Evolutionary conservation across 192 early-diverging fungal genomes (phyloP).

Genomic region (Gryganskiella cystojenkinii): DNA sequence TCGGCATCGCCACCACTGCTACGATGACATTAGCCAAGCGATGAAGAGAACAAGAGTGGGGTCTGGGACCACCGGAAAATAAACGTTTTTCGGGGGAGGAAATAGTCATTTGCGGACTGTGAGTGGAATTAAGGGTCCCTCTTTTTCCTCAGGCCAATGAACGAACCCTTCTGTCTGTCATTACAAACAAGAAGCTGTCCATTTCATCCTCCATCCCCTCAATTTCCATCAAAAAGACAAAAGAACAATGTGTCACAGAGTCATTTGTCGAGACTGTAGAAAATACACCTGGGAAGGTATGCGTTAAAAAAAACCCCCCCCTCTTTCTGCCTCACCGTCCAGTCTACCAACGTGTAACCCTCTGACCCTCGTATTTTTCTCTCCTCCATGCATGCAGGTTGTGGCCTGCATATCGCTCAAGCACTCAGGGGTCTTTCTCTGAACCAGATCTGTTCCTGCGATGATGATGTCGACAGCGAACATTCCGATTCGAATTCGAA

Average conservation of each 20-base stretch:
- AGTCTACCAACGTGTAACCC: background rate
- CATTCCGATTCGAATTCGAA: background rate
- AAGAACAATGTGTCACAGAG: constrained; percentile 37
- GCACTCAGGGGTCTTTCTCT: constrained; percentile 40
- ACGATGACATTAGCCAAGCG: too few species aligned
- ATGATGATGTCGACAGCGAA: constrained; percentile 23
- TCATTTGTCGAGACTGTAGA: constrained; percentile 33
- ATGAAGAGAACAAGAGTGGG: too few species aligned
- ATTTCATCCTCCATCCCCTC: background rate
- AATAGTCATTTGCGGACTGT: constrained; percentile 25
- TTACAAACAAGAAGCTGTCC: background rate
- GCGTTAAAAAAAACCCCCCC: too few species aligned
- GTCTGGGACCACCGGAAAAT: too few species aligned
- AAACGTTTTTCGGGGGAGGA: too few species aligned
- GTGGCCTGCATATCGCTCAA: constrained; percentile 43
- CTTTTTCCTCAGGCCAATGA: background rate
- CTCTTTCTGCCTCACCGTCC: background rate
- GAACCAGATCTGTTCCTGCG: constrained; percentile 48
- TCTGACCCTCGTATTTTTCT: background rate
- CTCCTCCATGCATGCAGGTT: constrained; percentile 10
- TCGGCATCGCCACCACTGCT: too few species aligned
- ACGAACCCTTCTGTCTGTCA: constrained; percentile 1
- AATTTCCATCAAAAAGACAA: background rate
- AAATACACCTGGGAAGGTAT: constrained; percentile 52
- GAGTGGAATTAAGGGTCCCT: constrained; percentile 20